A percentile compares a stretch with the other conserved stretches of the same genome.
Conservation (phyloP, 176 grass and related monocot genomes). For the Phoenix roebelenii region DNA sequence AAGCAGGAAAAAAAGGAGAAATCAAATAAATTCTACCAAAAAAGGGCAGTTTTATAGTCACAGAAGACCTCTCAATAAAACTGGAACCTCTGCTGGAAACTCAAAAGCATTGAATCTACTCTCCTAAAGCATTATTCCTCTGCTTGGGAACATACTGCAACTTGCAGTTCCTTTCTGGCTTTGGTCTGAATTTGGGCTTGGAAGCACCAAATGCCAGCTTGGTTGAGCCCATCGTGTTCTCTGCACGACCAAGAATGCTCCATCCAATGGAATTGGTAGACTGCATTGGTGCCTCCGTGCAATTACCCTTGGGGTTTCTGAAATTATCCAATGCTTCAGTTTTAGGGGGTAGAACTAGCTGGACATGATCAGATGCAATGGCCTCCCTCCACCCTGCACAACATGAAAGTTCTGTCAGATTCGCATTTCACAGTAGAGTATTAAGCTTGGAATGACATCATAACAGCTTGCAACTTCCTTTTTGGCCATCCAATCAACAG, state of each 20-base stretch:
- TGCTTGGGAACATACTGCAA: slow-evolving; percentile 14
- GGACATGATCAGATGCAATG: slow-evolving; percentile 1
- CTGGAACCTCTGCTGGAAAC: slow-evolving; percentile 11
- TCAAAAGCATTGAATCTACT: neutral
- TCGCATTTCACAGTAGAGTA: neutral
- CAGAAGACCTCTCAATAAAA: slow-evolving; percentile 28
- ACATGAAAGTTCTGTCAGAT: too few species aligned
- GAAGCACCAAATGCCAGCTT: neutral
- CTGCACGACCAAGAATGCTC: slow-evolving; percentile 2
- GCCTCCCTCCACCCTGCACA: slow-evolving; percentile 12
- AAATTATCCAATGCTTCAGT: slow-evolving; percentile 8
- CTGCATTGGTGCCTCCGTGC: neutral
- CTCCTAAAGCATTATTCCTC: slow-evolving; percentile 2
- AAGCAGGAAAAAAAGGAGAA: too few species aligned
- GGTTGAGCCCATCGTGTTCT: neutral
- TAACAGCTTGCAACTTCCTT: neutral
- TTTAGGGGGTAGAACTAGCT: neutral
- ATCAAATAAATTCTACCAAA: too few species aligned
- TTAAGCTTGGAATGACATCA: neutral
- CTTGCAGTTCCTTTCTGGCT: slow-evolving; percentile 12
- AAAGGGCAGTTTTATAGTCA: neutral
- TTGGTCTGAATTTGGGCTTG: slow-evolving; percentile 20
- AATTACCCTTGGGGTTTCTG: neutral
- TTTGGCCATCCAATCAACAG: too few species aligned
- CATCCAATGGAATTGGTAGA: neutral